Base-by-base conservation (phyloP, 257 asterid genomes). In the Ballota nigra region DNA sequence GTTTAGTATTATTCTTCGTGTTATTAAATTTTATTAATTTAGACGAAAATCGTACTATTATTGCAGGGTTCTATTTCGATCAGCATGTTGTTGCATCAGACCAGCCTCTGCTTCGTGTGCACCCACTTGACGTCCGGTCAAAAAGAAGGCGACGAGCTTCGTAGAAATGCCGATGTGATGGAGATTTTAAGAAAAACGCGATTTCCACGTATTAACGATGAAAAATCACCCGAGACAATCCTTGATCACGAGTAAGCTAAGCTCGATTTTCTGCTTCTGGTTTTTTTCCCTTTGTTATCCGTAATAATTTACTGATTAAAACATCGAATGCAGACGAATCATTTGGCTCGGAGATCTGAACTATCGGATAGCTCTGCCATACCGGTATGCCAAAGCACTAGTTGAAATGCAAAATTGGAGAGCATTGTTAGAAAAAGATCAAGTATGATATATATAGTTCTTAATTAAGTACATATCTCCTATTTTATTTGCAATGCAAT, bases 331-430 rank as follows among this genome's bases (percentile, higher is more conserved):
- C 70, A 92, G 98, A 80, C 98, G 97, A 64, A 74, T 87, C 43
- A 86, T 92, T 74, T 92, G 98, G 98, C 91, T 92, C 18, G 98
- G 98, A 36, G 98, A 92, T 76, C 89, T 92, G 70, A 92, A 92
- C 77, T 92, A 92, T 56, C 92, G 96, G 64, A 86, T 89, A 73
- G 97, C 96, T 41, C 87, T 92, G 68, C 89, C 92, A 2, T 88
- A 88, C 75, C 96, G 98, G n/a, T 81, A 90, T 53, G 95, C 96
- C 49, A 89, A 89, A 85, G 98, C 97, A 6, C 97, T 89, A 8
- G 84, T 92, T 5, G 98, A 88, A 86, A 92, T 92, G 98, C 98
- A 89, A 76, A 89, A 90, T 77, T 92, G 98, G 98, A 92, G 91
- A 80, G 92, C 96, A 8, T 75, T 92, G 74, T 67, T 88, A 77